Evolutionary conservation across 148 eudicot species (phyloP).

Genomic region (Rhododendron henanense): DNA sequence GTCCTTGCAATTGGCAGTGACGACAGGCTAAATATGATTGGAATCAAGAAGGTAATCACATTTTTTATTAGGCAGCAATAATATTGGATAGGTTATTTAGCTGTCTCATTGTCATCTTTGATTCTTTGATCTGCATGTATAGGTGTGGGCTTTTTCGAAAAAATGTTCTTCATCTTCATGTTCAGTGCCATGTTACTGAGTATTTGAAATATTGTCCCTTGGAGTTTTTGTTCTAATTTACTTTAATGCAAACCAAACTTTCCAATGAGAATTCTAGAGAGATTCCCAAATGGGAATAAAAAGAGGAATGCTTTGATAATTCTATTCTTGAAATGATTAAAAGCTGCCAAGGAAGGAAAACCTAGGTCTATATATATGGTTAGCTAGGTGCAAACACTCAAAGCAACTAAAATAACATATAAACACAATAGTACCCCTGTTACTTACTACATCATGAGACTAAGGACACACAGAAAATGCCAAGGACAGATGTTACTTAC

Average conservation of each 20-base stretch:
- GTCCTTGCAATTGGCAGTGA: conserved; percentile 82
- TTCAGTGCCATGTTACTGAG: neutral
- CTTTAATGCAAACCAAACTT: neutral
- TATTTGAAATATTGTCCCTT: neutral
- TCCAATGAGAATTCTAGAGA: neutral
- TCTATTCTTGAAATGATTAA: neutral
- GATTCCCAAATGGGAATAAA: neutral
- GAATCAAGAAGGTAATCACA: conserved; percentile 72
- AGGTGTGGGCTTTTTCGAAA: neutral
- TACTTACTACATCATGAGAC: neutral
- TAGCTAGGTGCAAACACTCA: neutral
- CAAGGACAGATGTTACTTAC: neutral
- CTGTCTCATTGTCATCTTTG: conserved; percentile 2
- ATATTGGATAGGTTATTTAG: neutral
- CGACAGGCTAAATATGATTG: conserved; percentile 86
- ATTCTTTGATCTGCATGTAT: neutral
- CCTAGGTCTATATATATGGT: neutral
- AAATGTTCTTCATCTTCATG: neutral
- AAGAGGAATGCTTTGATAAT: neutral
- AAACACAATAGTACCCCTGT: too few relatives aligned
- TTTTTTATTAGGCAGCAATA: neutral
- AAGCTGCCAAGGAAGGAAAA: neutral
- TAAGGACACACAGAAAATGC: neutral
- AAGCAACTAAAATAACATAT: neutral
- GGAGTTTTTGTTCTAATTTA: neutral